These are phyloP conservation scores for Boletellus ananas DNA, from an alignment of 768 basidiomycete genomes.

Conservation along the genomic window DNA sequence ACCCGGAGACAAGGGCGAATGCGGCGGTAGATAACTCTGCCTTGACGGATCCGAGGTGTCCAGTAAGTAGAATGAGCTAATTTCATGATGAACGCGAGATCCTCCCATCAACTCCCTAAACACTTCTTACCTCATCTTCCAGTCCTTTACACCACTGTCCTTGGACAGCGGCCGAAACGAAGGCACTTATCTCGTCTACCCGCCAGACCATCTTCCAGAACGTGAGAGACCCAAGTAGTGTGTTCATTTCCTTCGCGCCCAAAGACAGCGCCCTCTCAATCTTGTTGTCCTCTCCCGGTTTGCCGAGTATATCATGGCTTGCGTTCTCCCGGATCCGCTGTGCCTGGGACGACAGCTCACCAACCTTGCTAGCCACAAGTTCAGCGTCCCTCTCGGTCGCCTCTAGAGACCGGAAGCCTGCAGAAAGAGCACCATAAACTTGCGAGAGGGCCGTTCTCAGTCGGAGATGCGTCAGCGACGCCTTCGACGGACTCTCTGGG, in stretches of 20 bases:
- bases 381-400: conserved; percentile 34
- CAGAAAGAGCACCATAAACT: conserved; percentile 38
- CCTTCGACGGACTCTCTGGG: background rate
- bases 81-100: background rate
- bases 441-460: conserved; percentile 38
- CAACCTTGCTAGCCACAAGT: conserved; percentile 32
- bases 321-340: conserved; percentile 38
- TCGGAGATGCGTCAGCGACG: conserved; percentile 27
- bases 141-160: conserved; percentile 42
- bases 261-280: conserved; percentile 28
- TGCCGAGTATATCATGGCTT: conserved; percentile 38
- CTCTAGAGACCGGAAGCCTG: conserved; percentile 33
- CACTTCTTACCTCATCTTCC: conserved; percentile 44
- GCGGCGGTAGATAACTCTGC: conserved; percentile 39
- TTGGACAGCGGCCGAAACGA: conserved; percentile 32
- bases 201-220: conserved; percentile 41
- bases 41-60: conserved; percentile 51
- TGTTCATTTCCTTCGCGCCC: conserved; percentile 28
- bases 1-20: conserved; percentile 35
- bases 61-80: conserved; percentile 64
- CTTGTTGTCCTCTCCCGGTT: conserved; percentile 16
- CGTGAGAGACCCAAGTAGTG: conserved; percentile 31
- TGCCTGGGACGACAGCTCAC: conserved; percentile 35
- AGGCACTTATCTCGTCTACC: conserved; percentile 37
- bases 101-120: background rate